Percentiles rank a stretch among this genome's conserved stretches.
Conservation (phyloP, 345 rosid species). For the Populus alba region DNA sequence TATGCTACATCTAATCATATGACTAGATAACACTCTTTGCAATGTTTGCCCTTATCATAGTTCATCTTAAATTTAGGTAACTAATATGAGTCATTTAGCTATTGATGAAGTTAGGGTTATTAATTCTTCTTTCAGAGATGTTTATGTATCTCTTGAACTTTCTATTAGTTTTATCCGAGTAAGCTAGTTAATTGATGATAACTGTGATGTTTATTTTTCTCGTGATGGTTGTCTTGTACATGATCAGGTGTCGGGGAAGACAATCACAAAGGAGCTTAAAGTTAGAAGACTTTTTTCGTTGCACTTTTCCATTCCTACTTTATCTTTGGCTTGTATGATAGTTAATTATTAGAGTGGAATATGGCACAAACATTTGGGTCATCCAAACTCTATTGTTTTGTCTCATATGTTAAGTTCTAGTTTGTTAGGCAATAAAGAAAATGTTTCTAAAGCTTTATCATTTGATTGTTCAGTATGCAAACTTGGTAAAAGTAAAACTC, state of each 20-base stretch:
- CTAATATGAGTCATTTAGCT: not conserved
- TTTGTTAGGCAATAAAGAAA: no score
- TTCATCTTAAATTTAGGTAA: no score
- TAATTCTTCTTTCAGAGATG: not conserved
- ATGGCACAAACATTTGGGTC: no score
- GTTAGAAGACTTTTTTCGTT: not conserved
- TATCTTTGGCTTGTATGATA: not conserved
- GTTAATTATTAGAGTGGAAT: no score
- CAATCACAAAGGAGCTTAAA: conserved; percentile 4
- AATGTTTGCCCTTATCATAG: not conserved
- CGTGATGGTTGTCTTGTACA: not conserved
- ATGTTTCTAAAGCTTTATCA: no score
- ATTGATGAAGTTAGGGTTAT: not conserved
- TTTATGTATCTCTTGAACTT: not conserved
- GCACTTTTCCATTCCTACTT: not conserved
- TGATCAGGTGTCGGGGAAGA: conserved; percentile 4
- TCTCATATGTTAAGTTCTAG: no score
- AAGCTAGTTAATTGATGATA: not conserved
- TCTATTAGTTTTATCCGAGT: no score
- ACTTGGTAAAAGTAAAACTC: no score
- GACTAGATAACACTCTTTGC: not conserved
- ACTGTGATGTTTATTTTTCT: conserved; percentile 5
- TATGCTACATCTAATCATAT: not conserved
- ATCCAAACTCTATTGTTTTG: not conserved
- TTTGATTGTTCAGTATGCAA: no score